A percentile compares a stretch with the other conserved stretches of the same genome.
phyloP scores from a whole-genome alignment of 805 yeast species.

The Yarrowia phangngaensis region DNA sequence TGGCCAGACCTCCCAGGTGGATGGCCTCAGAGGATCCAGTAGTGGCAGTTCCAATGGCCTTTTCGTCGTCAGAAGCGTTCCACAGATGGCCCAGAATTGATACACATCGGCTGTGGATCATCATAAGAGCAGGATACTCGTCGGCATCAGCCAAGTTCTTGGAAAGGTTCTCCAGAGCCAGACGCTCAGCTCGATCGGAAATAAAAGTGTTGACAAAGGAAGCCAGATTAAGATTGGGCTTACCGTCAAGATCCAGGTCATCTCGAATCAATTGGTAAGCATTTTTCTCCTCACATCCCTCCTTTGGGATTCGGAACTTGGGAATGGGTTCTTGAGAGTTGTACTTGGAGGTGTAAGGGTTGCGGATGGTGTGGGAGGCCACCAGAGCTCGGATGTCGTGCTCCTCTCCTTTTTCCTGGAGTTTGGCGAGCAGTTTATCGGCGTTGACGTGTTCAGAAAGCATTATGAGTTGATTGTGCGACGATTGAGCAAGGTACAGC shows the following conservation, averaged over 20 bases:
- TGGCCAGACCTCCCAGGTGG: constrained; percentile 87
- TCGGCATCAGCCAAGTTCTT: constrained; percentile 91
- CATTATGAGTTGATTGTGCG: constrained; percentile 28
- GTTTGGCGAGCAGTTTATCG: constrained; percentile 32
- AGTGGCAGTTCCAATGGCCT: constrained; percentile 81
- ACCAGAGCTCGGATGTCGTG: constrained; percentile 10
- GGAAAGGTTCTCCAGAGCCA: constrained; percentile 66
- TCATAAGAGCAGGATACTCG: constrained; percentile 84
- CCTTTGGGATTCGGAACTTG: constrained; percentile 58
- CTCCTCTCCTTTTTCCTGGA: constrained; percentile 28
- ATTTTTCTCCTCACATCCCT: constrained; percentile 50
- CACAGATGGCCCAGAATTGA: constrained; percentile 75
- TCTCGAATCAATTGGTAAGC: constrained; percentile 65
- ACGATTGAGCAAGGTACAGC: too few species aligned
- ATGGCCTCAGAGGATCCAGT: constrained; percentile 94
- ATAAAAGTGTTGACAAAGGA: constrained; percentile 79
- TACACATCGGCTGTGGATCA: constrained; percentile 75
- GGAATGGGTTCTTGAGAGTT: constrained; percentile 39
- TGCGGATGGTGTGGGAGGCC: constrained; percentile 10
- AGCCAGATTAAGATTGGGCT: constrained; percentile 78
- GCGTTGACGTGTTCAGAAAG: constrained; percentile 28
- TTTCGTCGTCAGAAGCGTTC: constrained; percentile 57
- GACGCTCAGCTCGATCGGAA: constrained; percentile 50
- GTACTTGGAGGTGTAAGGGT: constrained; percentile 24
- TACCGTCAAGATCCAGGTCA: constrained; percentile 78